These are phyloP conservation scores for Tetracentron sinense DNA, from an alignment of 164 flowering plant species.

Conservation along the genomic window DNA sequence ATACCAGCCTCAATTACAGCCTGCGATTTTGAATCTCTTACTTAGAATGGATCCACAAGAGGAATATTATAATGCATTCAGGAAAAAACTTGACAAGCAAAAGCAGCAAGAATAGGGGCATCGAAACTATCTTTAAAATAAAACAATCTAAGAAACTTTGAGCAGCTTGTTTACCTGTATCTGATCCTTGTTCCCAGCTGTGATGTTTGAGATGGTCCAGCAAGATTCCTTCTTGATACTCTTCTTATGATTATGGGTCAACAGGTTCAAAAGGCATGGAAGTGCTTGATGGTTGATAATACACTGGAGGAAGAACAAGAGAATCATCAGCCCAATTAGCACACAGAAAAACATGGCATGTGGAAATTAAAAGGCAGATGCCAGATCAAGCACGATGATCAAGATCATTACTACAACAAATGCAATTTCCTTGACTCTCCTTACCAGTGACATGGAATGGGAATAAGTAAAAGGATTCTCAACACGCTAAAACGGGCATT, in stretches of 20 bases:
- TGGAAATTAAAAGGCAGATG: neutral
- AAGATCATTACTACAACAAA: neutral
- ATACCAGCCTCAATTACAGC: constrained; percentile 48
- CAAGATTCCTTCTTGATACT: constrained; percentile 84
- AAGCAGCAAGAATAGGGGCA: too few relatives aligned
- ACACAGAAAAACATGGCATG: neutral
- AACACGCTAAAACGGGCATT: too few relatives aligned
- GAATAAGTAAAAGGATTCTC: too few relatives aligned
- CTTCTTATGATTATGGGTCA: constrained; percentile 55
- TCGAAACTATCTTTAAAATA: neutral
- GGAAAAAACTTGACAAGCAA: too few relatives aligned
- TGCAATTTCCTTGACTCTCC: too few relatives aligned
- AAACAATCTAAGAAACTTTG: neutral
- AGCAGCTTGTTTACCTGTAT: constrained; percentile 47
- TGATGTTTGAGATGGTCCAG: constrained; percentile 86
- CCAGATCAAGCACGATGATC: neutral
- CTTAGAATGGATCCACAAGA: too few relatives aligned
- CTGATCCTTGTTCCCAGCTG: constrained; percentile 74
- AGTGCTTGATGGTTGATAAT: constrained; percentile 56
- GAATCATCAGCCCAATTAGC: neutral
- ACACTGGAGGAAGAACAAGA: constrained; percentile 33
- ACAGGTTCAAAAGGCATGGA: constrained; percentile 52
- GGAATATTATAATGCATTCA: too few relatives aligned
- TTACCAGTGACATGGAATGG: too few relatives aligned
- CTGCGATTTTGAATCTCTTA: constrained; percentile 27